These are phyloP conservation scores for Kwoniella pini DNA, from an alignment of 768 basidiomycete species.

Conservation along the genomic window DNA sequence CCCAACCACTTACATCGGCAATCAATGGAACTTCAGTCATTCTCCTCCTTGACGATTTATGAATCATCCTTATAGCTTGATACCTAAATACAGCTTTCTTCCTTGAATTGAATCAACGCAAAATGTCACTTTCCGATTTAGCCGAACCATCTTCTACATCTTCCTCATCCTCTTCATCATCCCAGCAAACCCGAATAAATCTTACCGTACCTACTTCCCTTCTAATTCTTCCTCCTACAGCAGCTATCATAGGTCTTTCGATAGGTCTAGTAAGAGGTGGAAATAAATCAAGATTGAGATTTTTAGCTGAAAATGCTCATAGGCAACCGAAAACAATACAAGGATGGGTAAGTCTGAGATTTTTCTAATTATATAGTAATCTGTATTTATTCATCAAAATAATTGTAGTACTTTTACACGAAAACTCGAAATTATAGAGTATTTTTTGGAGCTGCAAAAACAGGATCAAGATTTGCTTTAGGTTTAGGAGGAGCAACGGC, in stretches of 20 bases:
- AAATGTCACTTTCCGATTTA: slow-evolving; percentile 17
- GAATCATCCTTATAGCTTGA: too few species aligned
- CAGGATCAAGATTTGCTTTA: slow-evolving; percentile 44
- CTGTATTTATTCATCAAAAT: background rate
- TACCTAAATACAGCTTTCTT: too few species aligned
- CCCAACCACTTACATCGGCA: too few species aligned
- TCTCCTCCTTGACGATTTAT: too few species aligned
- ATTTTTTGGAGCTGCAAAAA: slow-evolving; percentile 36
- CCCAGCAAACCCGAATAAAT: slow-evolving; percentile 16
- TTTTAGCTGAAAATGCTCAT: slow-evolving; percentile 54
- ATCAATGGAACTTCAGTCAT: too few species aligned
- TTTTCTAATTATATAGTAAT: too few species aligned
- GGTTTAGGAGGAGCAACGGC: slow-evolving; percentile 45
- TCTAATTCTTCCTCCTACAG: slow-evolving; percentile 45
- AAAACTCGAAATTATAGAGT: slow-evolving; percentile 53
- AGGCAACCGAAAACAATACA: slow-evolving; percentile 50
- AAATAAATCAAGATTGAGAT: slow-evolving; percentile 45
- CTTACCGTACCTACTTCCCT: slow-evolving; percentile 42
- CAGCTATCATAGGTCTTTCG: slow-evolving; percentile 41
- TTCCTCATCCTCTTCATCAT: slow-evolving; percentile 12
- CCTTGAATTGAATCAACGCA: background rate
- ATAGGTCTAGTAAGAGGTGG: slow-evolving; percentile 51
- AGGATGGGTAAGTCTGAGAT: slow-evolving; percentile 48
- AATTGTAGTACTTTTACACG: slow-evolving; percentile 51
- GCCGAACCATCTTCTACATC: slow-evolving; percentile 11